Evolutionary conservation across 2,329 filamentous ascomycete genomes (phyloP).

Genomic region (Didymella lethalis): DNA sequence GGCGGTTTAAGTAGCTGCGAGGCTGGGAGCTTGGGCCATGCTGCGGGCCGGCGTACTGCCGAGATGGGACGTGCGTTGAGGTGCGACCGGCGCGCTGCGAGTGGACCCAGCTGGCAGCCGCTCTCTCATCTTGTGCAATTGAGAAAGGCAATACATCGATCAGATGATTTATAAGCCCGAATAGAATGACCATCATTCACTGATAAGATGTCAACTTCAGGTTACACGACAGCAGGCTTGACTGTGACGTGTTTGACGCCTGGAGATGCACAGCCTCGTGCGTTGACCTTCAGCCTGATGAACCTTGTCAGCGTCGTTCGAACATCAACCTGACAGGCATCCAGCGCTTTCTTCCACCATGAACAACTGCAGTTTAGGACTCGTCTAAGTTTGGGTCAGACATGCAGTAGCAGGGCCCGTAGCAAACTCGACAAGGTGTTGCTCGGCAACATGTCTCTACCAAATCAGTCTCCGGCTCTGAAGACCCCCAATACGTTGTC

Average conservation of each 20-base stretch:
- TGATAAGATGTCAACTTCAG: too few species aligned
- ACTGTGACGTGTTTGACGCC: background rate
- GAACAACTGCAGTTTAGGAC: too few species aligned
- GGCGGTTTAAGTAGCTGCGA: background rate
- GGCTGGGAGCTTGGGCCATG: background rate
- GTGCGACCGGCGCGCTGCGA: background rate
- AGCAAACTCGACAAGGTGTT: too few species aligned
- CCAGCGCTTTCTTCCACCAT: too few species aligned
- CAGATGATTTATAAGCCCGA: background rate
- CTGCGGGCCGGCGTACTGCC: background rate
- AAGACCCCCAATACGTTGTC: background rate
- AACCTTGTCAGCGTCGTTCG: background rate
- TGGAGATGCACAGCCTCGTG: background rate
- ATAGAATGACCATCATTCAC: too few species aligned
- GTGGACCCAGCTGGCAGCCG: background rate
- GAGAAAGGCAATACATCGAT: background rate
- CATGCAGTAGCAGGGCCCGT: too few species aligned
- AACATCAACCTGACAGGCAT: background rate
- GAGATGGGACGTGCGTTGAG: background rate
- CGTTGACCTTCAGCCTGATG: background rate
- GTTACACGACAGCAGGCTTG: too few species aligned
- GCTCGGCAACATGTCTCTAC: too few species aligned
- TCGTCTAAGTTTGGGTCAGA: too few species aligned
- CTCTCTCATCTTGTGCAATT: background rate
- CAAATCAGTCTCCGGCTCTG: background rate